Percentiles rank a stretch among this genome's conserved stretches.
These are phyloP conservation scores for Solanum corneliomulleri DNA, from an alignment of 257 asterid genomes.

Conservation along the genomic window DNA sequence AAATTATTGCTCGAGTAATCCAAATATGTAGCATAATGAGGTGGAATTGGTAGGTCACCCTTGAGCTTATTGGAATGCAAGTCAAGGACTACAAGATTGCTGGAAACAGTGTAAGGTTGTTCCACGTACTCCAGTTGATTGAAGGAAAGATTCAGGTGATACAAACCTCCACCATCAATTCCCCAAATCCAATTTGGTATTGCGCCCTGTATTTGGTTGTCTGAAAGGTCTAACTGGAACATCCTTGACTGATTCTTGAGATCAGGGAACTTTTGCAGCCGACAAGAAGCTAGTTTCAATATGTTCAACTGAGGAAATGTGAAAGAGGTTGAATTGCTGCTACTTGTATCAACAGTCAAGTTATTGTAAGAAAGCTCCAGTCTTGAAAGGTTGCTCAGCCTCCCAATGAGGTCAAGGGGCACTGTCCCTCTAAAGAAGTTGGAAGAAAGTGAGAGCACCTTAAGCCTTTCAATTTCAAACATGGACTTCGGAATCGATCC, in stretches of 20 bases:
- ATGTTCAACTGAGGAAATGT: constrained; percentile 7
- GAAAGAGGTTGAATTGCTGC: not conserved
- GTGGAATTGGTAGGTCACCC: constrained; percentile 24
- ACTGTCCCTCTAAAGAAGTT: constrained; percentile 17
- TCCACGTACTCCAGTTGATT: constrained; percentile 23
- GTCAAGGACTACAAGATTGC: constrained; percentile 10
- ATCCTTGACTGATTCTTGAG: constrained; percentile 13
- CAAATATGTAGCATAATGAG: not conserved
- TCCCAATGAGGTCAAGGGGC: not conserved
- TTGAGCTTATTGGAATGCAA: constrained; percentile 15
- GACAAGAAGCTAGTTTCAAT: constrained; percentile 44
- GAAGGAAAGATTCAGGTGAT: constrained; percentile 27
- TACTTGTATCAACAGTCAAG: constrained; percentile 16
- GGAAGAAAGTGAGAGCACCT: constrained; percentile 13
- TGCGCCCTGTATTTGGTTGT: constrained; percentile 24
- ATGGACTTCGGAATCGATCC: constrained; percentile 18
- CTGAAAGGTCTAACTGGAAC: constrained; percentile 29
- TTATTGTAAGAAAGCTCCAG: constrained; percentile 50
- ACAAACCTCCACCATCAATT: constrained; percentile 1
- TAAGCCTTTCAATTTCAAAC: constrained; percentile 2
- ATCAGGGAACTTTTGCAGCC: constrained; percentile 24
- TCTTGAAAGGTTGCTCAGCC: constrained; percentile 15
- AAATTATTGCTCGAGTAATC: constrained; percentile 48
- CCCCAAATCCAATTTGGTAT: constrained; percentile 56
- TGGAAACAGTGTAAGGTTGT: constrained; percentile 11